Conservation (phyloP, 495 filamentous ascomycete species). For the Poronia punctata region DNA sequence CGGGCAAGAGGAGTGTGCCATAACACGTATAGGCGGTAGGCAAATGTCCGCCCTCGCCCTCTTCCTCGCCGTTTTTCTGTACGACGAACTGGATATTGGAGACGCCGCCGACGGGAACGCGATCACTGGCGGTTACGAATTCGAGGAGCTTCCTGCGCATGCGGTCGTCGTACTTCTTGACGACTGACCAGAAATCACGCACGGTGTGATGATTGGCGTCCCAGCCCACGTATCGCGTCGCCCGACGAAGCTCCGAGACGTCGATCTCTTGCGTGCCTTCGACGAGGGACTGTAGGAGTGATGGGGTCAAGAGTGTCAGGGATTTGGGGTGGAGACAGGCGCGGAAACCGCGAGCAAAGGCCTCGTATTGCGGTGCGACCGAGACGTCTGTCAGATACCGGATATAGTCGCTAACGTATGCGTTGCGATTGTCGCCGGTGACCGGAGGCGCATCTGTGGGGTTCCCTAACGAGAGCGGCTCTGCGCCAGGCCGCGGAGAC, state of each 20-base stretch:
- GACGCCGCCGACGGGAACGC: slow-evolving; percentile 79
- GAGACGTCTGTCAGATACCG: slow-evolving; percentile 75
- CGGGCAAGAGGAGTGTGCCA: slow-evolving; percentile 74
- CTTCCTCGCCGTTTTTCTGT: slow-evolving; percentile 67
- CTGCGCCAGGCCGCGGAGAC: slow-evolving; percentile 8
- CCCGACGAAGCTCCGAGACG: slow-evolving; percentile 58
- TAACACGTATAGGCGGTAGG: slow-evolving; percentile 88
- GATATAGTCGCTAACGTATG: slow-evolving; percentile 84
- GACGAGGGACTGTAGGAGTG: slow-evolving; percentile 64
- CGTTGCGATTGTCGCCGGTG: slow-evolving; percentile 66
- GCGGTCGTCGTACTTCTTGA: slow-evolving; percentile 57
- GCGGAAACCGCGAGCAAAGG: slow-evolving; percentile 78
- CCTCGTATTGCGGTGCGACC: slow-evolving; percentile 66
- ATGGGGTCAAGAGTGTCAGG: slow-evolving; percentile 62
- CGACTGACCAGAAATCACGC: slow-evolving; percentile 74
- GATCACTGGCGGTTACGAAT: slow-evolving; percentile 90
- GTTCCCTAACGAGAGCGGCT: slow-evolving; percentile 26
- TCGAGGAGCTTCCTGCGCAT: slow-evolving; percentile 71
- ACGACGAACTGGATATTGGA: slow-evolving; percentile 74
- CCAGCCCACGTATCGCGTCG: slow-evolving; percentile 75
- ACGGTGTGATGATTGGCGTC: slow-evolving; percentile 59
- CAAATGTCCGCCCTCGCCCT: slow-evolving; percentile 46
- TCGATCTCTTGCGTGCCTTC: slow-evolving; percentile 79
- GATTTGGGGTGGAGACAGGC: slow-evolving; percentile 63
- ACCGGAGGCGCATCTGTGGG: slow-evolving; percentile 53